phyloP scores from a whole-genome alignment of 2,329 filamentous ascomycete species.

The Mollisiaceae sp. region DNA sequence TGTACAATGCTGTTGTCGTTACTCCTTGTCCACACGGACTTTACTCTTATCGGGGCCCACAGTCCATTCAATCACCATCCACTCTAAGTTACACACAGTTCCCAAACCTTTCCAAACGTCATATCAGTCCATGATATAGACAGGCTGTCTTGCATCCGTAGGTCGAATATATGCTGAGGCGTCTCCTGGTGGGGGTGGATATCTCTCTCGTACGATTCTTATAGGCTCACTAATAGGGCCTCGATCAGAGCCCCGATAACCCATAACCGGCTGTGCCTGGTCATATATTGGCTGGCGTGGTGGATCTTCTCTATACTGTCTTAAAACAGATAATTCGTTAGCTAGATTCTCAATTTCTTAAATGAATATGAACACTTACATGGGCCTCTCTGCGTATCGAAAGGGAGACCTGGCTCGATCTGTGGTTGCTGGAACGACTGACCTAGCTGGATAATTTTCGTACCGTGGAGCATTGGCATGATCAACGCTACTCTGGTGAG shows the following conservation, averaged over 20 bases:
- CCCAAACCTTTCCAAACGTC: background rate
- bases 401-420: slow-evolving; percentile 36
- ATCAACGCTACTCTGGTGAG: slow-evolving; percentile 26
- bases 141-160: slow-evolving; percentile 27
- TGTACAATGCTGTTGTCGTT: background rate
- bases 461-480: slow-evolving; percentile 25
- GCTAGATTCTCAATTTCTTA: slow-evolving; percentile 18
- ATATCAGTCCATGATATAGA: slow-evolving; percentile 30
- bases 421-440: slow-evolving; percentile 24
- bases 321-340: slow-evolving; percentile 26
- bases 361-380: slow-evolving; percentile 34
- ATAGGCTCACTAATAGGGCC: background rate
- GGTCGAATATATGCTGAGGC: slow-evolving; percentile 19
- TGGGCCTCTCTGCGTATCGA: slow-evolving; percentile 34
- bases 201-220: slow-evolving; percentile 1
- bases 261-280: background rate
- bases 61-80: background rate
- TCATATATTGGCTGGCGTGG: slow-evolving; percentile 18
- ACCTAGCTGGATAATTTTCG: slow-evolving; percentile 32
- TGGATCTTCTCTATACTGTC: slow-evolving; percentile 24
- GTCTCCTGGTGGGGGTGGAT: slow-evolving; percentile 10
- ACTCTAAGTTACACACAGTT: background rate
- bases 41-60: background rate
- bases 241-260: background rate
- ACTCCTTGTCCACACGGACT: background rate